Percentiles rank a stretch among this genome's conserved stretches.
These are phyloP conservation scores for Bipolaris gigantea DNA, from an alignment of 2,329 filamentous ascomycete species.

Conservation along the genomic window DNA sequence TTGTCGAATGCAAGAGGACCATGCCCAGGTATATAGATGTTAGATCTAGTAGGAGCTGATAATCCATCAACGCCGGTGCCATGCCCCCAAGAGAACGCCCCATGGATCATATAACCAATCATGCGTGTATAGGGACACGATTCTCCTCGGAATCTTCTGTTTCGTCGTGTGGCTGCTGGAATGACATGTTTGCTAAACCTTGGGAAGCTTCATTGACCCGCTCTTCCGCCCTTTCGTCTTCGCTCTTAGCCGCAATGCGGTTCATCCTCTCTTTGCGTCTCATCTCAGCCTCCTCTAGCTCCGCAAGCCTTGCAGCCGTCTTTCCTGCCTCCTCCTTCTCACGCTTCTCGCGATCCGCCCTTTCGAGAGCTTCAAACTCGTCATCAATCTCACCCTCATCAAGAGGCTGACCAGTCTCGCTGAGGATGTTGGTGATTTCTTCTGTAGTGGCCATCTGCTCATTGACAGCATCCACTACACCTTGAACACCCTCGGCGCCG, in stretches of 20 bases:
- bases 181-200: conserved; percentile 23
- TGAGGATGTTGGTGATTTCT: conserved; percentile 77
- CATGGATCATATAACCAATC: not conserved
- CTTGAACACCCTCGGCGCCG: conserved; percentile 73
- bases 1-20: not conserved
- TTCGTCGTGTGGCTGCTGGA: conserved; percentile 18
- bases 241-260: not conserved
- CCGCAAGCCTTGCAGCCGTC: conserved; percentile 51
- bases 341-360: conserved; percentile 73
- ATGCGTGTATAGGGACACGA: conserved; percentile 21
- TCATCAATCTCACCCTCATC: conserved; percentile 87
- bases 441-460: conserved; percentile 75
- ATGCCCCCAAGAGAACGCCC: conserved; percentile 14
- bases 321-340: conserved; percentile 60
- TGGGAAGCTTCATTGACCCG: conserved; percentile 24
- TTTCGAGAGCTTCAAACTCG: conserved; percentile 77
- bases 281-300: conserved; percentile 40
- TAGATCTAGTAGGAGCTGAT: not conserved
- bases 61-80: conserved; percentile 21
- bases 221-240: conserved; percentile 9
- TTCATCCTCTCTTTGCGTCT: conserved; percentile 29
- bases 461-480: conserved; percentile 72
- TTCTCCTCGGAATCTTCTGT: conserved; percentile 25
- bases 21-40: not conserved
- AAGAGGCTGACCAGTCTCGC: conserved; percentile 58